Base-by-base conservation (phyloP, 2,329 filamentous ascomycete genomes). In the Emergomyces orientalis region DNA sequence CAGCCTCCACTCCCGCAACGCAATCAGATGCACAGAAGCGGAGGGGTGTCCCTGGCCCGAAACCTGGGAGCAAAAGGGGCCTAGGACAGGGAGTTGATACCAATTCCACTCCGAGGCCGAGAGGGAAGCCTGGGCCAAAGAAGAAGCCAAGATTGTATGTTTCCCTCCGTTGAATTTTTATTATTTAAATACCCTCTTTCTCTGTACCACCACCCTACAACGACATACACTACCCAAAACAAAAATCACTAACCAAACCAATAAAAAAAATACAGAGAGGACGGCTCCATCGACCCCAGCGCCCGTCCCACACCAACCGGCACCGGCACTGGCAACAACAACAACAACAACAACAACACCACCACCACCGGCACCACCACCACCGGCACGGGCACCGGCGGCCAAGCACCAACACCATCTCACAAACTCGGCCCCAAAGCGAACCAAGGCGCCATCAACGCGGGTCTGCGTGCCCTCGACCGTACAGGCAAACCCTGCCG, bases 401-500 rank as follows among this genome's bases (percentile, higher is more conserved):
- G 45, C 9, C 49, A 30, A 32, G 30, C 27, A 19, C 27, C 49
- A 32, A 52, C 49, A n/a, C 30, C 49, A 17, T 80, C 82, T 59
- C 90, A 93, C 77, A 96, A 96, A 75, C 87, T 97, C 32, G 93
- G 93, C 3, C 94, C 94, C 68, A 97, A 97, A 77, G 93, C 93
- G 60, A 97, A 97, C 75, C 90, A 93, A 71, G 94, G 94, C 67
- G 93, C 93, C 64, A 99, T 99, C 82, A 99, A 99, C 73, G 94
- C 94, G 62, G 90, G 91, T 60, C 87, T 99, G 59, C 90, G 94
- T 62, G 93, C 94, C 14, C 88, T 99, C 67, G 94, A 99, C 76
- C 88, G 93, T 65, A 89, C 89, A 8, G 93, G 93, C 68, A 89
- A 93, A 71, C 92, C 94, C 11, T 97, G 92, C 76, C 89, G 93